Evolutionary conservation across 257 asterid genomes (phyloP).

Genomic region (Cynanchum wilfordii): DNA sequence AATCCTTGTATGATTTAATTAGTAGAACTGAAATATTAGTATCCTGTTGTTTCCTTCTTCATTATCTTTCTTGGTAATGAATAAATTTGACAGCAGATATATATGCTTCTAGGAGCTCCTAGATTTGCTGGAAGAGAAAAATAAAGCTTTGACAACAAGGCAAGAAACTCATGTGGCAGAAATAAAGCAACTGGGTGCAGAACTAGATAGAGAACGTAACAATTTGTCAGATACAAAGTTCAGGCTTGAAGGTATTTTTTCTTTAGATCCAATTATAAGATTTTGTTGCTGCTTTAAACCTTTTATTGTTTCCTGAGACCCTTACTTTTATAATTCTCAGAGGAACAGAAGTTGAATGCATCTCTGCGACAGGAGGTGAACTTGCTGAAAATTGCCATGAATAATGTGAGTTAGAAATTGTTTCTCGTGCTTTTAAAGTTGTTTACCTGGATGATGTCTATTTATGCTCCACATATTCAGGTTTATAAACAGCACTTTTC

Average conservation of each 20-base stretch:
- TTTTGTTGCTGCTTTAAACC: background rate
- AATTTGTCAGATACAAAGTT: constrained; percentile 44
- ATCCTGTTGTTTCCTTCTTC: background rate
- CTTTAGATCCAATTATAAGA: background rate
- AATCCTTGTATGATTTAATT: background rate
- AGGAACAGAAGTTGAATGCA: constrained; percentile 73
- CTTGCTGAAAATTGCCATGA: constrained; percentile 54
- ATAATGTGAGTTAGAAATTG: constrained; percentile 49
- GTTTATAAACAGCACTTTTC: background rate
- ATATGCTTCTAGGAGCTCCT: constrained; percentile 72
- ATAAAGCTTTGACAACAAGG: constrained; percentile 45
- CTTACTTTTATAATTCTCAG: constrained; percentile 41
- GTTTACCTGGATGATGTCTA: background rate
- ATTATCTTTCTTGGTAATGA: constrained; percentile 10
- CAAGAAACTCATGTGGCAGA: constrained; percentile 67
- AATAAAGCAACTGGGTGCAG: constrained; percentile 48
- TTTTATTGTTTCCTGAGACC: constrained; percentile 12
- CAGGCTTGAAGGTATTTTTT: constrained; percentile 60
- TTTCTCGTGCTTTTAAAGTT: constrained; percentile 4
- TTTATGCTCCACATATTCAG: too few relatives aligned
- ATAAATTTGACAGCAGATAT: constrained; percentile 39
- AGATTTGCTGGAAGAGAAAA: constrained; percentile 62
- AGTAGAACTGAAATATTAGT: background rate
- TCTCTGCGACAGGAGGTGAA: constrained; percentile 68
- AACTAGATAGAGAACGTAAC: constrained; percentile 66